A percentile compares a stretch with the other conserved stretches of the same genome.
Conservation (phyloP, 345 rosid species). For the Lepidium didymum region DNA sequence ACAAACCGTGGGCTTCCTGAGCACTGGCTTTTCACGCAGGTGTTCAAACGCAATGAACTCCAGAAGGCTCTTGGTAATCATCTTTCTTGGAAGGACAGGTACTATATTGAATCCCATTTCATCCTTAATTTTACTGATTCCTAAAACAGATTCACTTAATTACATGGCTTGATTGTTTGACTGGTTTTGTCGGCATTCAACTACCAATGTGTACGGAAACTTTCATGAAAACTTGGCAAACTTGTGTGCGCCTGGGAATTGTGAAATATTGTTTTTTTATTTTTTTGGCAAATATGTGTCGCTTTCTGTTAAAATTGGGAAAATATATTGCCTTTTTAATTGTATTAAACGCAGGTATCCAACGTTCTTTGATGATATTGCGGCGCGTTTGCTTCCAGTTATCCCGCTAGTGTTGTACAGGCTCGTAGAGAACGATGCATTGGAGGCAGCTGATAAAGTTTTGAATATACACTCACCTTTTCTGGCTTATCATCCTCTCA, state of each 20-base stretch:
- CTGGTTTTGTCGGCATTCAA: background rate
- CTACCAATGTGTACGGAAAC: background rate
- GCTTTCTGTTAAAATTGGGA: background rate
- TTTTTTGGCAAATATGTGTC: background rate
- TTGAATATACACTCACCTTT: slow-evolving; percentile 49
- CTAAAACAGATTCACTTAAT: background rate
- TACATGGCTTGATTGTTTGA: slow-evolving; percentile 8
- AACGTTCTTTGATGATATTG: slow-evolving; percentile 90
- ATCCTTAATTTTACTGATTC: background rate
- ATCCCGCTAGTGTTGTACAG: slow-evolving; percentile 89
- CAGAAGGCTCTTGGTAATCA: slow-evolving; percentile 94
- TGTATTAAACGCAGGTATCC: slow-evolving; percentile 64
- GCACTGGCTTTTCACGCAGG: slow-evolving; percentile 79
- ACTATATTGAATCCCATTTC: slow-evolving; percentile 11
- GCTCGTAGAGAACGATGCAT: slow-evolving; percentile 84
- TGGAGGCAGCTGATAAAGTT: slow-evolving; percentile 70
- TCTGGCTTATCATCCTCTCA: slow-evolving; percentile 76
- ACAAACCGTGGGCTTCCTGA: slow-evolving; percentile 70
- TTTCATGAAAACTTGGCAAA: slow-evolving; percentile 7
- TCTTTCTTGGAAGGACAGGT: slow-evolving; percentile 99
- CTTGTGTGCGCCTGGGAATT: background rate
- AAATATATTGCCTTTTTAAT: background rate
- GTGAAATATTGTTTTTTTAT: background rate
- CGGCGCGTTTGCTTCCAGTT: slow-evolving; percentile 86
- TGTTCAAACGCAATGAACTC: slow-evolving; percentile 77